Percentiles rank a stretch among this genome's conserved stretches.
Evolutionary conservation across 2,329 filamentous ascomycete genomes (phyloP).

Genomic region (Anthostomella pinea): DNA sequence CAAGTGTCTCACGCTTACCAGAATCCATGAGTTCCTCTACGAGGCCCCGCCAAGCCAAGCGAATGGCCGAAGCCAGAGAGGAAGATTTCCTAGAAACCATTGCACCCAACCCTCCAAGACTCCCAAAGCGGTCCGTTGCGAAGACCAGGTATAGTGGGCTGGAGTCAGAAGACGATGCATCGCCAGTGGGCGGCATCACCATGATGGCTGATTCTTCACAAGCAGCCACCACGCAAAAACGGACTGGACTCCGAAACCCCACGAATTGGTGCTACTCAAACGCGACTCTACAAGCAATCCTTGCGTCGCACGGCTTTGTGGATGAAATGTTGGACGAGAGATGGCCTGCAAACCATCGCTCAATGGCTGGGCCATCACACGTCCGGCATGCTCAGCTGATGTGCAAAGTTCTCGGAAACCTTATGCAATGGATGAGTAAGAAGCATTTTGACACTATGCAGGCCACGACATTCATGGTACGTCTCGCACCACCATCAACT

Average conservation of each 20-base stretch:
- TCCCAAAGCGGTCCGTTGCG: slow-evolving; percentile 66
- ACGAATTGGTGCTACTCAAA: slow-evolving; percentile 90
- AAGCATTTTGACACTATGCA: slow-evolving; percentile 51
- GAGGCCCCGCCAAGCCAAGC: slow-evolving; percentile 14
- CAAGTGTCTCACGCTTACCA: slow-evolving; percentile 61
- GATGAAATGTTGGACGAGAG: slow-evolving; percentile 57
- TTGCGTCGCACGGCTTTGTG: slow-evolving; percentile 68
- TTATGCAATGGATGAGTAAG: slow-evolving; percentile 56
- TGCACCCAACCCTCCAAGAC: slow-evolving; percentile 53
- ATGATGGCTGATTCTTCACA: slow-evolving; percentile 37
- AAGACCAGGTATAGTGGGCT: slow-evolving; percentile 80
- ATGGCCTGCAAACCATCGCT: slow-evolving; percentile 67
- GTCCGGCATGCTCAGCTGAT: slow-evolving; percentile 55
- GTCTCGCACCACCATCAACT: too few relatives aligned
- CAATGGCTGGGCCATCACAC: slow-evolving; percentile 57
- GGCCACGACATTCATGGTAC: slow-evolving; percentile 56
- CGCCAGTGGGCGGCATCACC: slow-evolving; percentile 37
- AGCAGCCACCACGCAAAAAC: slow-evolving; percentile 32
- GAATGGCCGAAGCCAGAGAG: slow-evolving; percentile 30
- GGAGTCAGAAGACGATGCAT: slow-evolving; percentile 29
- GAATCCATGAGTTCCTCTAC: slow-evolving; percentile 55
- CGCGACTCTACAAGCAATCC: slow-evolving; percentile 79
- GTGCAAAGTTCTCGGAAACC: slow-evolving; percentile 56
- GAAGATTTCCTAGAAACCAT: slow-evolving; percentile 46
- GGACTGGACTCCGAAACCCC: slow-evolving; percentile 77